Conservation (phyloP, 306 rosid genomes). For the Trichosanthes truncata region DNA sequence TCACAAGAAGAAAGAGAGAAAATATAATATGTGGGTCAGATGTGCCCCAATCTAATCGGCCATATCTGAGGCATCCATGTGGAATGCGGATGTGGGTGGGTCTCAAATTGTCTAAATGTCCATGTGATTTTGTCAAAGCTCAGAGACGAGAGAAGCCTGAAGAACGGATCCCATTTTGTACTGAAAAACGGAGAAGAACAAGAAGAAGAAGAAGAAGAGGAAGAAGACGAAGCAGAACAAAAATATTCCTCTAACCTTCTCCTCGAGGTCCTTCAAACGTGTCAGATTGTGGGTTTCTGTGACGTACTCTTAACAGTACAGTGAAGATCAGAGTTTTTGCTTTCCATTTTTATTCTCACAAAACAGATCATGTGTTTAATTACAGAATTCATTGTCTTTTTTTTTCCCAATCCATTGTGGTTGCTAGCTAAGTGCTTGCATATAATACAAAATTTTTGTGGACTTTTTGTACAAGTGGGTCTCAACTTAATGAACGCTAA, state of each 20-base stretch:
- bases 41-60: constrained; percentile 14
- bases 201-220: not conserved
- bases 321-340: not conserved
- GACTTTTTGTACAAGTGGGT: constrained; percentile 1
- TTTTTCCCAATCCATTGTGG: not conserved
- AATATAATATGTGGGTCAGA: constrained; percentile 29
- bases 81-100: constrained; percentile 50
- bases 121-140: constrained; percentile 74
- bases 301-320: not conserved
- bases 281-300: not conserved
- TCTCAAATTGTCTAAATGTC: constrained; percentile 55
- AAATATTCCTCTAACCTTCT: not conserved
- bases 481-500: not conserved
- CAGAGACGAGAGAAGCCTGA: not conserved
- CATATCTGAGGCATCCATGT: constrained; percentile 37
- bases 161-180: not conserved
- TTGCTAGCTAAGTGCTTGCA: constrained; percentile 1
- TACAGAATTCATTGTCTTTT: not conserved
- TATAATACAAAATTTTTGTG: not conserved
- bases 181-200: not conserved
- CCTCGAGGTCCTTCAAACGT: not conserved
- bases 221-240: not conserved
- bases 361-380: constrained; percentile 3
- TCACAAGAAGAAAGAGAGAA: not conserved
- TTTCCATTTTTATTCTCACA: not conserved